Base-by-base conservation (phyloP, 2,329 filamentous ascomycete genomes). In the Cercospora sp. region DNA sequence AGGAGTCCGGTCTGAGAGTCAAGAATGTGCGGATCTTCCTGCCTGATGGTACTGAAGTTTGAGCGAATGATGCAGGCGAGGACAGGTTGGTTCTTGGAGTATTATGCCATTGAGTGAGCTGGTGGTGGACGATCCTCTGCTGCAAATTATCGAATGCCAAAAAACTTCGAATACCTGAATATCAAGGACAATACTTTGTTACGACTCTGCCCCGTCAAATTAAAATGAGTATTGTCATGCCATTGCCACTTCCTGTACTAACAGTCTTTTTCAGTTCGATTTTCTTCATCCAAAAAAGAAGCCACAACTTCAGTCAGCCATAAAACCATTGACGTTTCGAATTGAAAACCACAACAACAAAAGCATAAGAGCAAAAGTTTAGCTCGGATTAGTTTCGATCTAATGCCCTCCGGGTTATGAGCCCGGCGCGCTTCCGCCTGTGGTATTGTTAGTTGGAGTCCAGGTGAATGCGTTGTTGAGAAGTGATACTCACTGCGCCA, bases 401-500 rank as follows among this genome's bases (percentile, higher is more conserved):
- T 2, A 1, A 57, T 4, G 61, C 61, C 61, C 61, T 64, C 61
- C 61, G 61, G 61, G 61, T 64, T 64, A 64, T 64, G 61, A 64
- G 61, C 61, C 61, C 61, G 61, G 61, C 61, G 61, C 61, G 61
- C 61, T 64, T 64, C 61, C 61, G 61, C 61, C 53, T 58, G 30
- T 58, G 2, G 13, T n/a, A 58, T 16, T 16, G n/a, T 33, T 18
- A 30, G 28, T 58, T 10, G 3, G 16, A 31, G 7, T 31, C 12
- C n/a, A 7, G 31, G 53, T 31, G 26, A 33, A 31, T 3, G 53
- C 8, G 28, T 33, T 16, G 6, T 58, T 20, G 7, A n/a, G 26
- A 58, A 7, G 45, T 58, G 12, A 33, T 10, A 58, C 53, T 58
- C 53, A 58, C 55, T 62, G 60, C 60, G 60, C 60, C 60, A 62